A percentile compares a stretch with the other conserved stretches of the same genome.
Conservation (phyloP, 768 basidiomycete species). For the Imleria badia region DNA sequence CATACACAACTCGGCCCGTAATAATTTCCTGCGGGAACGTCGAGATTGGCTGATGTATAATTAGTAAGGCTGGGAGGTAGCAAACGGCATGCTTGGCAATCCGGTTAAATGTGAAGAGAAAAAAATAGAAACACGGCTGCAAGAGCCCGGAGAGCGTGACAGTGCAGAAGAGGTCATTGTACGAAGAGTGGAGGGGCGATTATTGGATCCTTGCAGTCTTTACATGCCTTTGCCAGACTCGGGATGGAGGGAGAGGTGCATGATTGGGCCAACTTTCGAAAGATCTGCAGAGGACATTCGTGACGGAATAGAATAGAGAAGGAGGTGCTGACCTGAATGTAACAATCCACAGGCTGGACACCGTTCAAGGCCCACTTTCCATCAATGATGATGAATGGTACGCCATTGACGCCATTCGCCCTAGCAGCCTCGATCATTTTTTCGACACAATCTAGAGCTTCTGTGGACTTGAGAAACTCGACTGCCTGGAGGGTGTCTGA, state of each 20-base stretch:
- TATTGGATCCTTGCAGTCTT: conserved; percentile 21
- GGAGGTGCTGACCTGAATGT: conserved; percentile 33
- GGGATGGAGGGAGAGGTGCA: neutral
- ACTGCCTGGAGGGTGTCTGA: conserved; percentile 30
- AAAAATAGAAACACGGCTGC: neutral
- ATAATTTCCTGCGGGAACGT: conserved; percentile 19
- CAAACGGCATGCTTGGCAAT: conserved; percentile 16
- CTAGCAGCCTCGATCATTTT: conserved; percentile 41
- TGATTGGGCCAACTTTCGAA: conserved; percentile 31
- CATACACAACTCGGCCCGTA: conserved; percentile 12
- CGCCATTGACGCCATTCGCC: conserved; percentile 47
- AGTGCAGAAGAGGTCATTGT: conserved; percentile 18
- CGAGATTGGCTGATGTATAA: conserved; percentile 13
- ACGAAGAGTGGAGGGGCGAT: conserved; percentile 17
- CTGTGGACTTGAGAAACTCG: conserved; percentile 42
- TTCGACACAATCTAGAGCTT: conserved; percentile 40
- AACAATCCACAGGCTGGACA: conserved; percentile 43
- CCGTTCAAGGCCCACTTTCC: conserved; percentile 46
- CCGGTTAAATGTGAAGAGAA: conserved; percentile 9
- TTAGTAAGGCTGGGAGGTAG: conserved; percentile 7
- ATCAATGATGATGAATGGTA: conserved; percentile 51
- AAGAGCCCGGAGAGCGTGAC: neutral
- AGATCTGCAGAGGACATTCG: conserved; percentile 21
- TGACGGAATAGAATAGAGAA: neutral
- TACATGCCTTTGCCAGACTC: conserved; percentile 15